phyloP scores from a whole-genome alignment of 495 filamentous ascomycete species.

The Mytilinidion resinicola region DNA sequence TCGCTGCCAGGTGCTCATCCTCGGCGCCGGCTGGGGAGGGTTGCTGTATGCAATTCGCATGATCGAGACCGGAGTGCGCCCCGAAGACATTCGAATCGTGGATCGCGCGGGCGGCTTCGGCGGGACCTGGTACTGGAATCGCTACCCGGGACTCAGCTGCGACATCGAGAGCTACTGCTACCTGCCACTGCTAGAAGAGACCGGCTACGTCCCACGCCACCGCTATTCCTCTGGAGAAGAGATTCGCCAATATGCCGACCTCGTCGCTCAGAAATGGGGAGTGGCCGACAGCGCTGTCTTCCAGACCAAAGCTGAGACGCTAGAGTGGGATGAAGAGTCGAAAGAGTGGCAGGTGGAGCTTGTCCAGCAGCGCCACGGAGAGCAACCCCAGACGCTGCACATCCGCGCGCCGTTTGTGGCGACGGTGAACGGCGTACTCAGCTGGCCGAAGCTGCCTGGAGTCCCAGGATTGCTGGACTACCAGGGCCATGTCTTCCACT shows the following conservation, averaged over 20 bases:
- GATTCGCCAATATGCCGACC: constrained; percentile 42
- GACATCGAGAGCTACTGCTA: constrained; percentile 49
- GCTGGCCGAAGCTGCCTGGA: constrained; percentile 42
- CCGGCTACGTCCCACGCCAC: constrained; percentile 47
- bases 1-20: constrained; percentile 13
- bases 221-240: constrained; percentile 43
- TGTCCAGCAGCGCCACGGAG: constrained; percentile 30
- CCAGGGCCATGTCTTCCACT: constrained; percentile 47
- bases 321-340: constrained; percentile 42
- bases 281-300: constrained; percentile 46
- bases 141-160: constrained; percentile 47
- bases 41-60: constrained; percentile 46
- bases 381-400: constrained; percentile 15
- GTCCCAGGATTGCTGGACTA: constrained; percentile 41
- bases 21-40: constrained; percentile 50
- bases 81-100: constrained; percentile 45
- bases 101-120: constrained; percentile 47
- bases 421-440: constrained; percentile 38
- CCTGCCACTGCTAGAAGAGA: constrained; percentile 56
- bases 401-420: constrained; percentile 38
- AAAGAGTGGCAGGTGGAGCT: constrained; percentile 42
- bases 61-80: constrained; percentile 41
- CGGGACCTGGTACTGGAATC: constrained; percentile 54
- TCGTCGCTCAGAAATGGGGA: constrained; percentile 39
- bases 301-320: constrained; percentile 33